phyloP scores from a whole-genome alignment of 805 yeast species.

The Candida tibetensis region DNA sequence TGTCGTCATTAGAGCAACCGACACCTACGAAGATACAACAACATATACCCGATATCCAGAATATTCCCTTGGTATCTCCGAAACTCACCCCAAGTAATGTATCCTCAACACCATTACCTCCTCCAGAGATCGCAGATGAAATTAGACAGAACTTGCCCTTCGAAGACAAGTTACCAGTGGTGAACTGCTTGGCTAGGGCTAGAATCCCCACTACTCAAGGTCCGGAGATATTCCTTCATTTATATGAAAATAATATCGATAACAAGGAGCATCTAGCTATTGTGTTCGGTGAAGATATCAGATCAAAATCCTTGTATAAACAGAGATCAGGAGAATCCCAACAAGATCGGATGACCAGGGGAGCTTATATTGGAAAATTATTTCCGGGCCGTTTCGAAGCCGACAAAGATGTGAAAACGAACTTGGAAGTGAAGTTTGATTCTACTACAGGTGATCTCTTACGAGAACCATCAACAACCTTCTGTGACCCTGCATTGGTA shows the following conservation, averaged over 20 bases:
- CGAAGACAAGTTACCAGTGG: conserved; percentile 64
- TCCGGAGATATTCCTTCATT: conserved; percentile 87
- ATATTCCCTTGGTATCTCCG: conserved; percentile 15
- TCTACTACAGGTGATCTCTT: conserved; percentile 27
- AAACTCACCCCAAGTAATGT: conserved; percentile 8
- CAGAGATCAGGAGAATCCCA: conserved; percentile 71
- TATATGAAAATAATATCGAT: conserved; percentile 83
- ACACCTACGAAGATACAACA: background rate
- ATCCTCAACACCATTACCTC: conserved; percentile 3
- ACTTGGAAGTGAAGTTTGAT: conserved; percentile 30
- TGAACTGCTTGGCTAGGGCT: conserved; percentile 88
- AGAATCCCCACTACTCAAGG: conserved; percentile 95
- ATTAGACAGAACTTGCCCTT: conserved; percentile 36
- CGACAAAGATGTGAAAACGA: conserved; percentile 47
- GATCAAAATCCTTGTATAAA: conserved; percentile 70
- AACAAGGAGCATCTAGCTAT: conserved; percentile 94
- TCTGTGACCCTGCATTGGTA: conserved; percentile 55
- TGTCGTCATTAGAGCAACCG: conserved; percentile 1
- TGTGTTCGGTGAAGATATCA: conserved; percentile 89
- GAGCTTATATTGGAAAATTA: conserved; percentile 89
- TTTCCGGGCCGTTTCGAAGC: conserved; percentile 82
- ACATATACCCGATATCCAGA: conserved; percentile 7
- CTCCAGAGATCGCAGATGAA: conserved; percentile 15
- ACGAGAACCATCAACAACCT: conserved; percentile 23
- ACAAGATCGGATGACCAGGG: conserved; percentile 95